Evolutionary conservation across 2,329 filamentous ascomycete genomes (phyloP), one percentile per base, ranked within the genome.

Genomic region (Didymella exigua): DNA sequence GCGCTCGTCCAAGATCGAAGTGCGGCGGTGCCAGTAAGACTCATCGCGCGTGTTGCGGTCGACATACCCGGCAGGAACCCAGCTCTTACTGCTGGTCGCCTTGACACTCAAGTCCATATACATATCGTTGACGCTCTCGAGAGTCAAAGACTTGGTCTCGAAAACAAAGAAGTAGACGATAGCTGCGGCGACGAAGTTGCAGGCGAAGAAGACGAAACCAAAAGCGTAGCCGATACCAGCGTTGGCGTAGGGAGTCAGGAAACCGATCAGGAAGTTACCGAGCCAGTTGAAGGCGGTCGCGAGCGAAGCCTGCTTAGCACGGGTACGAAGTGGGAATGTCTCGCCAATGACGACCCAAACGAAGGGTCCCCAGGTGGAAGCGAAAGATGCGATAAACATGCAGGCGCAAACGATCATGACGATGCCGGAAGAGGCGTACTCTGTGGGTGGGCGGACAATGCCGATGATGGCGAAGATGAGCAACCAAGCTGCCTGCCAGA

Each of bases 301-400:
- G 44, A 72, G 61, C 41, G 69, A 72, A 11, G 67, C 70, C 42
- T 72, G 70, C 62, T 72, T 72, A n/a, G 69, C 70, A 41, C 67
- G 66, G 19, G 69, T 69, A 18, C 70, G 62, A 3, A 72, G 64
- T n/a, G 68, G 66, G 56, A 71, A 72, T 1, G 60, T 71, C 43
- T 73, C 69, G 27, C 67, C 70, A 19, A 75, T 75, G 27, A 81
- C 78, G 1, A 79, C 73, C 79, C 79, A 82, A 8, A 79, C 69
- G 64, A 81, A 79, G 0, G 87, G 87, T 11, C 87, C 88, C 68
- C 69, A 90, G 2, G 86, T 89, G 38, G 79, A 77, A 23, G 88
- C 88, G 62, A 90, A 92, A 1, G 84, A 87, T 43, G 85, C 83
- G 51, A 91, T 91, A 75, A 90, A 91, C 78, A 91, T 84, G 73